phyloP scores from a whole-genome alignment of 2,329 filamentous ascomycete species.

The Talaromyces sp. region DNA sequence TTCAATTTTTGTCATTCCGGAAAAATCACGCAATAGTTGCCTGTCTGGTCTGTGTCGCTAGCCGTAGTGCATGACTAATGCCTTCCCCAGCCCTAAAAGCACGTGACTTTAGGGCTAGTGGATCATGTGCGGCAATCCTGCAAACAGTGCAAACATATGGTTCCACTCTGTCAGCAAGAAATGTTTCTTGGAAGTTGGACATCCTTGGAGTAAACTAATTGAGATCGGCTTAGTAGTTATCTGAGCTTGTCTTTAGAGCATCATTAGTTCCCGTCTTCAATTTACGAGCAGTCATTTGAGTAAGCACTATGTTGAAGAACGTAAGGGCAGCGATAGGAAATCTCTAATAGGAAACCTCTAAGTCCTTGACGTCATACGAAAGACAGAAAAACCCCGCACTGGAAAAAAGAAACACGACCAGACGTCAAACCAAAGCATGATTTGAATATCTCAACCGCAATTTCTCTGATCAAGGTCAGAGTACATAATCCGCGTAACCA shows the following conservation, averaged over 20 bases:
- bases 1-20: constrained; percentile 24
- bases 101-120: constrained; percentile 7
- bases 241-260: no score
- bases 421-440: neutral
- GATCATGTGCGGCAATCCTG: neutral
- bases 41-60: constrained; percentile 16
- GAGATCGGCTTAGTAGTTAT: neutral
- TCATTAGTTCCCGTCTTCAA: no score
- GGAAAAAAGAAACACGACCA: neutral
- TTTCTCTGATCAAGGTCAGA: neutral
- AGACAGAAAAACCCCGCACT: neutral
- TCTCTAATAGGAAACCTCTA: no score
- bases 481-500: neutral
- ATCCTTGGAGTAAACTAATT: neutral
- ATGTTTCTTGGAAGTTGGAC: neutral
- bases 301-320: neutral
- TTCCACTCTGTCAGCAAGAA: neutral
- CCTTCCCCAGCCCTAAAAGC: neutral
- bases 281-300: neutral
- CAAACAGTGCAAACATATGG: constrained; percentile 8
- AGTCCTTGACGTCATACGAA: neutral
- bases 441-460: neutral
- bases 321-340: no score
- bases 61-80: neutral
- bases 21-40: constrained; percentile 41